Evolutionary conservation across 768 basidiomycete genomes (phyloP).

Genomic region (Lentinus brumalis): DNA sequence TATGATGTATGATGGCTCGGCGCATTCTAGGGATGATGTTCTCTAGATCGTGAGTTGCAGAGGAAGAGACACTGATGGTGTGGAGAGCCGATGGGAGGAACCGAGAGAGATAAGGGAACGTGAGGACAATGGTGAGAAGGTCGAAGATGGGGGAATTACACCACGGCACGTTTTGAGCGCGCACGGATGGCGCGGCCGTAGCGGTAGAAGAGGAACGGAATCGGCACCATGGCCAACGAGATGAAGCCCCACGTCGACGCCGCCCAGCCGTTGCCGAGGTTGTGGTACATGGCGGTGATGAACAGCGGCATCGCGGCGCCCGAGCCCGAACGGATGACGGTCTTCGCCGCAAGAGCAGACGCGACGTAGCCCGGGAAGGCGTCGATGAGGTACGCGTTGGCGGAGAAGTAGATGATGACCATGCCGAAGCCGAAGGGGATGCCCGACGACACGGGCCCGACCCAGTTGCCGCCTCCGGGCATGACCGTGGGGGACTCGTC

Average conservation of each 20-base stretch:
- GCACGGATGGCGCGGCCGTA: conserved; percentile 24
- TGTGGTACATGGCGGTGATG: conserved; percentile 43
- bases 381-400: conserved; percentile 44
- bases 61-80: too few species aligned
- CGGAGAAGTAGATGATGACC: conserved; percentile 42
- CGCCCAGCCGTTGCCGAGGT: conserved; percentile 42
- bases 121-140: neutral
- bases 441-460: conserved; percentile 38
- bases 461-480: conserved; percentile 40
- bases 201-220: conserved; percentile 26
- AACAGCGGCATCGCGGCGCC: conserved; percentile 40
- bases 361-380: conserved; percentile 42
- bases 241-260: conserved; percentile 39
- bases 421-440: conserved; percentile 43
- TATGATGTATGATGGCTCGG: too few species aligned
- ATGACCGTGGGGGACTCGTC: conserved; percentile 39
- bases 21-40: too few species aligned
- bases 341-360: conserved; percentile 42
- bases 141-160: conserved; percentile 8
- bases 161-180: conserved; percentile 23
- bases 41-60: too few species aligned
- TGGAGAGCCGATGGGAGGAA: neutral
- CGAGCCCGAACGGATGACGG: conserved; percentile 38
- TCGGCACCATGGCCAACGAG: conserved; percentile 35
- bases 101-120: neutral